phyloP scores from a whole-genome alignment of 148 eudicot species.

The Amaranthus cruentus region DNA sequence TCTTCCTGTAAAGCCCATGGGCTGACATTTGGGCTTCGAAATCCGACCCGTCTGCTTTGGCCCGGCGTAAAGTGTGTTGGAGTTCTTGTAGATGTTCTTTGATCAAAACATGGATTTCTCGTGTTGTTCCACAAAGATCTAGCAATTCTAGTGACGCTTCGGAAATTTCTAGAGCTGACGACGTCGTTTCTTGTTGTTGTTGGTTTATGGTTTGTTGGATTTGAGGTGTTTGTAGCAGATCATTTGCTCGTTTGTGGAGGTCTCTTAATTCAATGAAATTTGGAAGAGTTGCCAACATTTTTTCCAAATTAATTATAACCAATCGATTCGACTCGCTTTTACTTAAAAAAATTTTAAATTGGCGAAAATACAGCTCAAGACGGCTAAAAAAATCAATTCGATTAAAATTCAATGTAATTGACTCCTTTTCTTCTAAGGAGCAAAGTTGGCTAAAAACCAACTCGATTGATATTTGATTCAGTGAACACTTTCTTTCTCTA shows the following conservation, averaged over 20 bases:
- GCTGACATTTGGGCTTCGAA: slow-evolving; percentile 30
- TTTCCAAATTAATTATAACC: no score
- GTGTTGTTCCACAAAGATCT: slow-evolving; percentile 46
- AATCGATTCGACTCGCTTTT: no score
- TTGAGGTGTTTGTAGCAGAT: slow-evolving; percentile 41
- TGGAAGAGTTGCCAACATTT: slow-evolving; percentile 16
- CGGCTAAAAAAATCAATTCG: no score
- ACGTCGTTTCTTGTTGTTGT: slow-evolving; percentile 27
- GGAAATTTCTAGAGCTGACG: slow-evolving; percentile 33
- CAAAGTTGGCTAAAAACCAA: no score
- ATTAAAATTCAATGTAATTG: no score
- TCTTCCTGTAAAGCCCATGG: slow-evolving; percentile 37
- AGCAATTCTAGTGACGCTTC: slow-evolving; percentile 47
- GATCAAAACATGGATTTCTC: slow-evolving; percentile 40
- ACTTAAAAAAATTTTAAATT: no score
- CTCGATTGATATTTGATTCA: no score
- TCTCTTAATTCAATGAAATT: slow-evolving; percentile 48
- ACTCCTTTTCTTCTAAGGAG: no score
- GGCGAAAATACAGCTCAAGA: no score
- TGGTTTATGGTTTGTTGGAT: slow-evolving; percentile 33
- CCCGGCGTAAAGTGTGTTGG: slow-evolving; percentile 38
- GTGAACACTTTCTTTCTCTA: no score
- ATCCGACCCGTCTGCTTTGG: slow-evolving; percentile 11
- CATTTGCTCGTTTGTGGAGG: slow-evolving; percentile 56
- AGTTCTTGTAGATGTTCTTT: slow-evolving; percentile 53